A percentile compares a stretch with the other conserved stretches of the same genome.
Evolutionary conservation across 805 yeast genomes (phyloP).

Genomic region (Sporopachydermia quercuum): DNA sequence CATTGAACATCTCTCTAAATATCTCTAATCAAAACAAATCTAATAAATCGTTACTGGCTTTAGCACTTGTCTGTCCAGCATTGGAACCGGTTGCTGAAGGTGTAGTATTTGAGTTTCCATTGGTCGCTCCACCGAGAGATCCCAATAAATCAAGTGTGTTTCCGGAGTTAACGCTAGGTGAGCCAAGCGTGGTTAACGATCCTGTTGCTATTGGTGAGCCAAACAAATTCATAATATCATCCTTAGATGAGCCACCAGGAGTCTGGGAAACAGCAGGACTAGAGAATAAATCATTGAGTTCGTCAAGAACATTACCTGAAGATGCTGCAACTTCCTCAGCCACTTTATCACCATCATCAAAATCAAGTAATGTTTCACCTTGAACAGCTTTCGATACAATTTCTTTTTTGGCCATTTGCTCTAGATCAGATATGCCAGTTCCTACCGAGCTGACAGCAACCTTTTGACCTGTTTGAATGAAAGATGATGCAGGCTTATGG

Average conservation of each 20-base stretch:
- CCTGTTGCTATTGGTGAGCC: too few species aligned
- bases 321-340: conserved; percentile 12
- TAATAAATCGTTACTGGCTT: conserved; percentile 16
- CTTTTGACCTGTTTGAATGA: conserved; percentile 31
- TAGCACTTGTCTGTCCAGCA: conserved; percentile 1
- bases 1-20: too few species aligned
- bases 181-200: too few species aligned
- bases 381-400: conserved; percentile 41
- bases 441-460: conserved; percentile 23
- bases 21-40: conserved; percentile 14
- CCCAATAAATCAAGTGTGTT: conserved; percentile 2
- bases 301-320: conserved; percentile 40
- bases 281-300: conserved; percentile 55
- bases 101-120: conserved; percentile 2
- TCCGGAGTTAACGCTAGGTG: too few species aligned
- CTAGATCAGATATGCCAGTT: conserved; percentile 66
- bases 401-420: conserved; percentile 63
- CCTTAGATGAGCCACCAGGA: conserved; percentile 12
- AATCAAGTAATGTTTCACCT: conserved; percentile 73
- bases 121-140: conserved; percentile 5
- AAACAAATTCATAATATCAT: conserved; percentile 36
- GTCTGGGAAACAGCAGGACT: conserved; percentile 23
- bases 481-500: conserved; percentile 64
- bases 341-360: conserved; percentile 47
- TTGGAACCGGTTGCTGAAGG: conserved; percentile 2